A percentile compares a stretch with the other conserved stretches of the same genome.
These are phyloP conservation scores for Diaporthe helianthi DNA, from an alignment of 2,329 filamentous ascomycete genomes.

Conservation along the genomic window DNA sequence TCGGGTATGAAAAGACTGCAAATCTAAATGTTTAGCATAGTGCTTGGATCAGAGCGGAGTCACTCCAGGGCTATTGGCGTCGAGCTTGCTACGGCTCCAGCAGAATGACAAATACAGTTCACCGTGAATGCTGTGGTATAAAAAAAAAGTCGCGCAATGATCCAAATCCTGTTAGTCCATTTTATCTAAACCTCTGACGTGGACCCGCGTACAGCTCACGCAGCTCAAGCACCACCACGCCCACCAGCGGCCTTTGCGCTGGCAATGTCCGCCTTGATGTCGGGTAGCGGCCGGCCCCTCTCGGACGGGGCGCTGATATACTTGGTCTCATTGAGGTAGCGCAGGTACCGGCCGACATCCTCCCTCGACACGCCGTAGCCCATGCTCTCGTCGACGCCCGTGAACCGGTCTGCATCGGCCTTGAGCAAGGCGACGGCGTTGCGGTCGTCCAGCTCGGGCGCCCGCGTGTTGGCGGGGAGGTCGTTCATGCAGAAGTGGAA, in stretches of 20 bases:
- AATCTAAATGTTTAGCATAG: too few species aligned
- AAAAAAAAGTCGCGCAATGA: not conserved
- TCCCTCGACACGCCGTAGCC: conserved; percentile 64
- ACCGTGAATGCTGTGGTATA: not conserved
- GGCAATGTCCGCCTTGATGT: conserved; percentile 42
- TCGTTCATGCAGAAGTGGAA: conserved; percentile 77
- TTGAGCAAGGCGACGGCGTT: conserved; percentile 72
- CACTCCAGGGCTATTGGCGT: too few species aligned
- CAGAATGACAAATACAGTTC: too few species aligned
- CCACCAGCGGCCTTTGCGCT: conserved; percentile 38
- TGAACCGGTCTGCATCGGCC: conserved; percentile 66
- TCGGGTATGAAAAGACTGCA: too few species aligned
- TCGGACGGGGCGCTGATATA: conserved; percentile 62
- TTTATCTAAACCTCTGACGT: conserved; percentile 10
- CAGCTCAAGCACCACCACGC: conserved; percentile 37
- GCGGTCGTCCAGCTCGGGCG: conserved; percentile 75
- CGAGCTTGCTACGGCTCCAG: too few species aligned
- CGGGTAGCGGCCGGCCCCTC: conserved; percentile 44
- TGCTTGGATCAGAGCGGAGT: too few species aligned
- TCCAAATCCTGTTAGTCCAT: not conserved
- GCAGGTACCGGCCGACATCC: conserved; percentile 68
- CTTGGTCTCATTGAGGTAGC: conserved; percentile 67
- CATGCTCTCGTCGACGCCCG: conserved; percentile 51
- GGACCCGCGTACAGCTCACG: not conserved
- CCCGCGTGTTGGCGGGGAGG: conserved; percentile 72